phyloP scores from a whole-genome alignment of 73 alveolate species.

The Paramecium sexaurelia region DNA sequence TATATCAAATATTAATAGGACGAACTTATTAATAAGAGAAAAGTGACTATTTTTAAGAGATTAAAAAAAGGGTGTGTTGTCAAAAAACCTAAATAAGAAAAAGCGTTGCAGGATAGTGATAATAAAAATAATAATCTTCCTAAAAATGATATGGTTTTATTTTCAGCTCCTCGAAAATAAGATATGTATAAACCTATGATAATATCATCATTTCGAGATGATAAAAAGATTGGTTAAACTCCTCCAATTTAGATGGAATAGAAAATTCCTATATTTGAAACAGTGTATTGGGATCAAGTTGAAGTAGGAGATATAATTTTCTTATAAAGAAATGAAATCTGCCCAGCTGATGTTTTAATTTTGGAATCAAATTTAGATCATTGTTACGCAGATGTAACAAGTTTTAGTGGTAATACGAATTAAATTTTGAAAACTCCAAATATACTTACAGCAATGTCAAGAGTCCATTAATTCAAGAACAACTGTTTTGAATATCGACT shows the following conservation, averaged over 20 bases:
- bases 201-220: background rate
- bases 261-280: conserved; percentile 28
- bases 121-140: background rate
- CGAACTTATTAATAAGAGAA: background rate
- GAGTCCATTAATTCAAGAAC: background rate
- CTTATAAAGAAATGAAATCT: conserved; percentile 24
- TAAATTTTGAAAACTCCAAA: conserved; percentile 1
- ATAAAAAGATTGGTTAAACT: background rate
- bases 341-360: conserved; percentile 60
- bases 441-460: conserved; percentile 17
- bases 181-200: background rate
- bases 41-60: conserved; percentile 28
- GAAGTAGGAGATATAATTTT: conserved; percentile 52
- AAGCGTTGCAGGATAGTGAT: background rate
- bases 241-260: background rate
- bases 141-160: background rate
- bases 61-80: background rate
- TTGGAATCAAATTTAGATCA: conserved; percentile 26
- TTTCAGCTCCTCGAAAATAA: background rate
- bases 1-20: background rate
- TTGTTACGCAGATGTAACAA: conserved; percentile 14
- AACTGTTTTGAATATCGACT: background rate
- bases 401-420: conserved; percentile 1
- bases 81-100: conserved; percentile 4
- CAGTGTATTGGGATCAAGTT: conserved; percentile 33